Evolutionary conservation across 495 filamentous ascomycete species (phyloP).

Genomic region (Penicillium angulare): DNA sequence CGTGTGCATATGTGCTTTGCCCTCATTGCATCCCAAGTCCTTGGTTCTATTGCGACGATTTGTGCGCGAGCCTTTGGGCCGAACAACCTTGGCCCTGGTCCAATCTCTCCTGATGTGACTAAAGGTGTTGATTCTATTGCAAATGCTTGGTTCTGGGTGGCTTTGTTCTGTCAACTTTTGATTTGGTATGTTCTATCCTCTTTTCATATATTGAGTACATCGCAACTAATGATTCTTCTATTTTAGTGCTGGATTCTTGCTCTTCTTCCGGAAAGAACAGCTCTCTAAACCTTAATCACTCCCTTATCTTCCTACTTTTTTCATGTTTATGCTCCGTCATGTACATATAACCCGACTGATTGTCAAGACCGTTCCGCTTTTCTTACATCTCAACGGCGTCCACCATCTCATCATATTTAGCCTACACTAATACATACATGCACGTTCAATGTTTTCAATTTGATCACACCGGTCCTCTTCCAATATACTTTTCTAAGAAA

Average conservation of each 20-base stretch:
- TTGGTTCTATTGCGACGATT: slow-evolving; percentile 52
- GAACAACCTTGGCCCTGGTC: slow-evolving; percentile 44
- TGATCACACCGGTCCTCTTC: slow-evolving; percentile 12
- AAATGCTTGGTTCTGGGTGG: slow-evolving; percentile 66
- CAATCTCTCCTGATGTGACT: slow-evolving; percentile 43
- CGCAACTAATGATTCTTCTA: slow-evolving; percentile 7
- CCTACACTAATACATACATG: background rate
- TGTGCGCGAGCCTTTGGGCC: slow-evolving; percentile 46
- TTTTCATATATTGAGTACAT: too few species aligned
- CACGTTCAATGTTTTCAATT: background rate
- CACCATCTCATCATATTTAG: too few species aligned
- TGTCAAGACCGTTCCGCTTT: too few species aligned
- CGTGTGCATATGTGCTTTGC: slow-evolving; percentile 49
- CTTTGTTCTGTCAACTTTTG: slow-evolving; percentile 56
- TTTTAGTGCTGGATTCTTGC: slow-evolving; percentile 57
- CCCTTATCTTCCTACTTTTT: background rate
- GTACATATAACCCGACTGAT: background rate
- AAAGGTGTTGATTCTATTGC: slow-evolving; percentile 42
- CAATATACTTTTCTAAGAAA: slow-evolving; percentile 33
- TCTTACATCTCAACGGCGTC: too few species aligned
- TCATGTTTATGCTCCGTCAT: background rate
- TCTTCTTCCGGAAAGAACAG: slow-evolving; percentile 52
- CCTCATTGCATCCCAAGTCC: slow-evolving; percentile 48
- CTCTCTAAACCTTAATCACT: slow-evolving; percentile 8
- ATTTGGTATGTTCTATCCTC: slow-evolving; percentile 46